Percentiles rank a stretch among this genome's conserved stretches.
phyloP scores from a whole-genome alignment of 208 protist genomes.

The Willaertia magna region DNA sequence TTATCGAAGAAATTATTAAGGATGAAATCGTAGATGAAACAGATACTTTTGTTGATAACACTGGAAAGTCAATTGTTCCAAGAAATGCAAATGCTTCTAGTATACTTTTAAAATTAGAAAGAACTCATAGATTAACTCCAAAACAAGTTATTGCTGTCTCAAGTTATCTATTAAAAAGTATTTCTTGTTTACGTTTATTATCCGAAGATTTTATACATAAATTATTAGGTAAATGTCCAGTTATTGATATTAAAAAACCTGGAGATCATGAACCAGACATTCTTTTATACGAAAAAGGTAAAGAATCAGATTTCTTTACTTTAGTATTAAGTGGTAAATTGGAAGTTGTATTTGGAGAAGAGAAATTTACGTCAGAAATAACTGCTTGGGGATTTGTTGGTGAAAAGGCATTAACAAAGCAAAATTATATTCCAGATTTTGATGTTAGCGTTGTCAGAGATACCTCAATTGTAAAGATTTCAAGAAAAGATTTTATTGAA shows the following conservation, averaged over 20 bases:
- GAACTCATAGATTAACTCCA: background rate
- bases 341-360: background rate
- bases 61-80: background rate
- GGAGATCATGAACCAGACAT: background rate
- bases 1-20: constrained; percentile 39
- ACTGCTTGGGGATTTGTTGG: background rate
- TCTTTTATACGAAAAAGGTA: background rate
- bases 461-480: background rate
- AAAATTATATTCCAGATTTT: background rate
- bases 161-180: background rate
- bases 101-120: background rate
- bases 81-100: background rate
- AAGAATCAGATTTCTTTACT: background rate
- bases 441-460: background rate
- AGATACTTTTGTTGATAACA: background rate
- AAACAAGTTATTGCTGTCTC: background rate
- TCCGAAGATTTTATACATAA: background rate
- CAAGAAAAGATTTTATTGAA: constrained; percentile 5
- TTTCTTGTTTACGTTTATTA: background rate
- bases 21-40: constrained; percentile 36
- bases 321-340: constrained; percentile 9
- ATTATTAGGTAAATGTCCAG: background rate
- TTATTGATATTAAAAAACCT: background rate
- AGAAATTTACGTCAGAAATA: background rate
- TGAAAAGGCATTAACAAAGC: background rate